Percentiles rank a stretch among this genome's conserved stretches.
These are phyloP conservation scores for Lomentospora prolificans DNA, from an alignment of 2,329 filamentous ascomycete species.

Conservation along the genomic window DNA sequence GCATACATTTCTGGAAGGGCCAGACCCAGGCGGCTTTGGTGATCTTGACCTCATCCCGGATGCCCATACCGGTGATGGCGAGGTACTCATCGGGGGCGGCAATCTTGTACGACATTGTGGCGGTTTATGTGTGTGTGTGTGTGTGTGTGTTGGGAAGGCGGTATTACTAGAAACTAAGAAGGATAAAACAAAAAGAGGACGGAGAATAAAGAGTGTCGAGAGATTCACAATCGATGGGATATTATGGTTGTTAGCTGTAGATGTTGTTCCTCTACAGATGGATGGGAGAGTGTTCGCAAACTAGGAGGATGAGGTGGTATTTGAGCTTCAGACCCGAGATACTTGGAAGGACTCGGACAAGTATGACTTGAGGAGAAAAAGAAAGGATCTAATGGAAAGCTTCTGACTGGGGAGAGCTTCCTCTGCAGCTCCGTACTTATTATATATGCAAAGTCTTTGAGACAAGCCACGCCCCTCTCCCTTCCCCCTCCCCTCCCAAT, in stretches of 20 bases:
- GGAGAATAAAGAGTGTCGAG: too few relatives aligned
- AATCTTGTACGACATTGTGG: slow-evolving; percentile 51
- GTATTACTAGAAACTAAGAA: background rate
- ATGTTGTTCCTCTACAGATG: too few relatives aligned
- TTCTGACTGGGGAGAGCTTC: background rate
- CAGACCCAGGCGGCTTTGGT: slow-evolving; percentile 66
- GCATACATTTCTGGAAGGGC: slow-evolving; percentile 58
- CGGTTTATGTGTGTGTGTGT: slow-evolving; percentile 13
- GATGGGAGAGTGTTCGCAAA: too few relatives aligned
- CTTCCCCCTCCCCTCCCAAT: too few relatives aligned
- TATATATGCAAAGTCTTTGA: too few relatives aligned
- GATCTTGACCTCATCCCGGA: slow-evolving; percentile 60
- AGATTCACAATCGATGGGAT: too few relatives aligned
- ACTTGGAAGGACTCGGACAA: background rate
- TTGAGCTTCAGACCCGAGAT: background rate
- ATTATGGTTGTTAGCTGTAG: too few relatives aligned
- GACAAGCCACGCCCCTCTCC: too few relatives aligned
- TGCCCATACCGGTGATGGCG: slow-evolving; percentile 71
- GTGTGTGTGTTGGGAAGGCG: background rate
- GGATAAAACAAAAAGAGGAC: background rate
- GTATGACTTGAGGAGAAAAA: background rate
- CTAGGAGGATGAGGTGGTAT: background rate
- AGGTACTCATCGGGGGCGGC: slow-evolving; percentile 76
- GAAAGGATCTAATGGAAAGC: background rate
- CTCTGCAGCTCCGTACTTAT: background rate